Conservation (phyloP, 768 basidiomycete species). For the Leccinum boreale region DNA sequence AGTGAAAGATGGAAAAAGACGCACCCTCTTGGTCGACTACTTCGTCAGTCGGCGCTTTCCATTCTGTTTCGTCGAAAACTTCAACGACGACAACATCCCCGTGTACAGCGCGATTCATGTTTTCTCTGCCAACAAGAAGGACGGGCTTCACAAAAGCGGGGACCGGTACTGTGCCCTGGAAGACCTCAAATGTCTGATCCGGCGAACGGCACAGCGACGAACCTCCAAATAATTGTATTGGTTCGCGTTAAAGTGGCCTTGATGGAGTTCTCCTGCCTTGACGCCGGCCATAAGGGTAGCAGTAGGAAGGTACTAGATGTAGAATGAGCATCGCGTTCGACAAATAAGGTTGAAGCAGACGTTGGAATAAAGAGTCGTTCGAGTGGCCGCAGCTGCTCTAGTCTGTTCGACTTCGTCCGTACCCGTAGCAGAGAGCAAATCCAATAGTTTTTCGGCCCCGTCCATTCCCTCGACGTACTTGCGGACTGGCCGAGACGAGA, state of each 20-base stretch:
- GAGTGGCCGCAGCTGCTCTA: slow-evolving; percentile 46
- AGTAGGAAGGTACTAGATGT: slow-evolving; percentile 69
- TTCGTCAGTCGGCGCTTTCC: slow-evolving; percentile 90
- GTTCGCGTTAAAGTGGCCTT: slow-evolving; percentile 94
- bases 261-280: slow-evolving; percentile 78
- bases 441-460: slow-evolving; percentile 64
- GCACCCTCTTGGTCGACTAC: slow-evolving; percentile 91
- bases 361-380: slow-evolving; percentile 70
- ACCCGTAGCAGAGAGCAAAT: slow-evolving; percentile 73
- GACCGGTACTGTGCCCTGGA: slow-evolving; percentile 76
- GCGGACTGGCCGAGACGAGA: slow-evolving; percentile 44
- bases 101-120: slow-evolving; percentile 94
- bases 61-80: slow-evolving; percentile 80
- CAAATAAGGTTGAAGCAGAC: slow-evolving; percentile 38
- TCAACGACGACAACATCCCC: slow-evolving; percentile 93
- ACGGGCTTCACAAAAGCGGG: slow-evolving; percentile 74
- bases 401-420: slow-evolving; percentile 65
- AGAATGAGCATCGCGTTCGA: not conserved
- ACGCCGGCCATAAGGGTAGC: slow-evolving; percentile 75
- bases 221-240: slow-evolving; percentile 96
- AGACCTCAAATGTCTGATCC: not conserved
- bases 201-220: slow-evolving; percentile 8
- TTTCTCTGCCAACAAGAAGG: slow-evolving; percentile 81
- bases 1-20: slow-evolving; percentile 17
- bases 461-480: slow-evolving; percentile 79